phyloP scores from a whole-genome alignment of 1,284 basidiomycete genomes.

The Melampsora americana region DNA sequence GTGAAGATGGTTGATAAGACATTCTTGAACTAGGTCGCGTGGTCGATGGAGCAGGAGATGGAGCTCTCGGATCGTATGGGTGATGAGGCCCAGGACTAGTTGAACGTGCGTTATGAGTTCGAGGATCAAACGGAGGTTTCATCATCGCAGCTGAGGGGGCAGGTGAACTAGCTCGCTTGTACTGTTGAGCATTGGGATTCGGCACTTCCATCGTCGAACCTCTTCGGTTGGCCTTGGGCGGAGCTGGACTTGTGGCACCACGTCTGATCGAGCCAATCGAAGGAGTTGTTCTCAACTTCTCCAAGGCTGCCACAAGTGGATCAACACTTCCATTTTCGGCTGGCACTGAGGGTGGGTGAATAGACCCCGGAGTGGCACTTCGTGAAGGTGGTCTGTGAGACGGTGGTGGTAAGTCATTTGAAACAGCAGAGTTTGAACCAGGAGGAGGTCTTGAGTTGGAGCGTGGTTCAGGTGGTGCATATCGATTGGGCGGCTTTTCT shows the following conservation, averaged over 20 bases:
- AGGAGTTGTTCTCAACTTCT: slow-evolving; percentile 41
- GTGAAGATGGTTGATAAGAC: slow-evolving; percentile 15
- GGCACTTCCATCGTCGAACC: slow-evolving; percentile 11
- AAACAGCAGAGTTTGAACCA: neutral
- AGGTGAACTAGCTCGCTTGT: slow-evolving; percentile 30
- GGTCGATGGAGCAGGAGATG: slow-evolving; percentile 33
- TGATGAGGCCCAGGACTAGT: slow-evolving; percentile 25
- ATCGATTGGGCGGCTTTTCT: slow-evolving; percentile 31
- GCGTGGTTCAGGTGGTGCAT: slow-evolving; percentile 1
- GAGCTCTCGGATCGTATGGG: slow-evolving; percentile 16
- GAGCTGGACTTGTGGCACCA: slow-evolving; percentile 25
- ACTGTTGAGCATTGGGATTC: slow-evolving; percentile 1
- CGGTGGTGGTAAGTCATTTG: slow-evolving; percentile 25
- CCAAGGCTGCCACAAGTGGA: slow-evolving; percentile 40
- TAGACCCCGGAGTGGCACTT: slow-evolving; percentile 8
- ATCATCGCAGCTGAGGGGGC: slow-evolving; percentile 15
- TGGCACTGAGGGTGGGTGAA: slow-evolving; percentile 39
- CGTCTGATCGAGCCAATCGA: slow-evolving; percentile 35
- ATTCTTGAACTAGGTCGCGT: neutral
- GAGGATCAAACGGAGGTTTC: slow-evolving; percentile 15
- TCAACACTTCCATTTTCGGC: slow-evolving; percentile 32
- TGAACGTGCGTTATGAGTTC: slow-evolving; percentile 22
- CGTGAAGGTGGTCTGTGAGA: slow-evolving; percentile 30
- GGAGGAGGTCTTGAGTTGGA: neutral
- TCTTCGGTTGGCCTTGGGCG: slow-evolving; percentile 6